Evolutionary conservation across 129 eudicot genomes (phyloP).

Genomic region (Centrapalus pauciflorus): DNA sequence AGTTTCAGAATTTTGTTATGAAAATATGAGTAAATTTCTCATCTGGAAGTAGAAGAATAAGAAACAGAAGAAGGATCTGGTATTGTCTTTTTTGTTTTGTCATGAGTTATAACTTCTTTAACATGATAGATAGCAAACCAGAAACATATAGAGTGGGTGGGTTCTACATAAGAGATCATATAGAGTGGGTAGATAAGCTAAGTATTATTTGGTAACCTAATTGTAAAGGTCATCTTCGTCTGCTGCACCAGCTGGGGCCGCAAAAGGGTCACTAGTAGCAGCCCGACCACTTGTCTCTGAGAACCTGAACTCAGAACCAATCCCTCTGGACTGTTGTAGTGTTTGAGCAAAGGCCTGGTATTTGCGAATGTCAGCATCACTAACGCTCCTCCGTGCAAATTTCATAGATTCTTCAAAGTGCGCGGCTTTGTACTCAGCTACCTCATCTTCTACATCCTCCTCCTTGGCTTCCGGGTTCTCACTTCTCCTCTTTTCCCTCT

Average conservation of each 20-base stretch:
- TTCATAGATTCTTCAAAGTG: conserved; percentile 93
- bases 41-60: too few species aligned
- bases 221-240: conserved; percentile 95
- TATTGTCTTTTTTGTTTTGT: too few species aligned
- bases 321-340: conserved; percentile 70
- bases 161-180: too few species aligned
- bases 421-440: conserved; percentile 60
- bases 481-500: conserved; percentile 54
- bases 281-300: conserved; percentile 37
- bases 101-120: too few species aligned
- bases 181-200: too few species aligned
- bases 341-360: conserved; percentile 78
- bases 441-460: conserved; percentile 71
- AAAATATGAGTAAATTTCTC: too few species aligned
- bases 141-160: too few species aligned
- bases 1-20: too few species aligned
- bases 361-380: conserved; percentile 90
- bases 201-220: too few species aligned
- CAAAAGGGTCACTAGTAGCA: conserved; percentile 64
- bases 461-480: conserved; percentile 80
- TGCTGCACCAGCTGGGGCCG: conserved; percentile 69
- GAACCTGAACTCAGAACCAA: conserved; percentile 67
- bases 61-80: too few species aligned
- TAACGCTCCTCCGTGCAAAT: conserved; percentile 91
- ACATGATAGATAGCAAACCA: too few species aligned